Evolutionary conservation across 164 flowering plant species (phyloP), one percentile per base, ranked within the genome.

Genomic region (Magnolia kwangsiensis): DNA sequence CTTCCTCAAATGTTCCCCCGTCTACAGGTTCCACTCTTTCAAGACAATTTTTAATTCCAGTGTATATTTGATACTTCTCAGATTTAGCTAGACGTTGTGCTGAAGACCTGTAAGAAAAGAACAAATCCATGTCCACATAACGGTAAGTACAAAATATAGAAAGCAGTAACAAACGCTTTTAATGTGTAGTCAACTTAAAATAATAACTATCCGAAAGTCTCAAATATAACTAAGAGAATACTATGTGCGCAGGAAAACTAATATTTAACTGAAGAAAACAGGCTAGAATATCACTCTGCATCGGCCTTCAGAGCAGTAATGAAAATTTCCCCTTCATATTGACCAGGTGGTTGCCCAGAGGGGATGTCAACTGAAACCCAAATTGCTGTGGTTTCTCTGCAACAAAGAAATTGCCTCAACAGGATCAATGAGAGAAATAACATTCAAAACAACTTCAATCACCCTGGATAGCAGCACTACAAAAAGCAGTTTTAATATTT

Each of bases 291-390:
- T 87, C 83, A 92, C 98, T 83, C 90, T 86, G 91, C 64, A 76
- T 90, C 89, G 58, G 87, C 71, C 82, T 91, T 91, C 71, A 82
- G 61, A 77, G 98, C 97, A 81, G 96, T 88, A 69, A 93, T 81
- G 70, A 86, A 80, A 70, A 93, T 14, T 79, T 93, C 95, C 77
- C 98, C 99, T 75, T 91, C 96, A 78, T 95, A 95, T 63, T 85
- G 91, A 50, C 99, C 99, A 31, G 98, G 96, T 10, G 96, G 90
- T 81, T 93, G 99, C 24, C 78, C 83, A 74, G 75, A 77, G 67
- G 99, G 95, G 71, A 93, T 92, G 83, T 93, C 96, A 74, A 95
- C 74, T 23, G 99, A 95, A 80, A 95, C 83, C 97, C 96, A 96
- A 68, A 93, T 65, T 63, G 91, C 91, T 71, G 91, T 79, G 67